Conservation (phyloP, 371 early-diverging fungal genomes). For the Circinella umbellata region DNA sequence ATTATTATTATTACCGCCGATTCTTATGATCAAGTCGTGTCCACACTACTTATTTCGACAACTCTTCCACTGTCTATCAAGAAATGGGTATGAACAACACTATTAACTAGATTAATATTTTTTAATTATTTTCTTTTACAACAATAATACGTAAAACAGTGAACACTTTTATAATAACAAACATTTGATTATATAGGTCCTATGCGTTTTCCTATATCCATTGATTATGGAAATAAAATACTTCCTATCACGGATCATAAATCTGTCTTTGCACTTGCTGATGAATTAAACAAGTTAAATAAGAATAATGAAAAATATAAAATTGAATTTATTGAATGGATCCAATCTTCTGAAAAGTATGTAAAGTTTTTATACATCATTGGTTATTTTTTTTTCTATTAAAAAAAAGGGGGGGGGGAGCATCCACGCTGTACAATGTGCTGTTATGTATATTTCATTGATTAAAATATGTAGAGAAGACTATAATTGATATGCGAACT, state of each 20-base stretch:
- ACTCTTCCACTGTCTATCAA: constrained; percentile 33
- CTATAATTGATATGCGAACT: too few relatives aligned
- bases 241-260: constrained; percentile 37
- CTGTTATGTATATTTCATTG: background rate
- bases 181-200: constrained; percentile 4
- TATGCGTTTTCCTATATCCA: constrained; percentile 33
- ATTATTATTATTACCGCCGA: background rate
- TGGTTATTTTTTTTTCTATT: too few relatives aligned
- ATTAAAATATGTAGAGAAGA: background rate
- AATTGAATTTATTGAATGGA: constrained; percentile 37
- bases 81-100: constrained; percentile 22
- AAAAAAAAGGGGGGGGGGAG: too few relatives aligned
- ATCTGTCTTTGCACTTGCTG: constrained; percentile 31
- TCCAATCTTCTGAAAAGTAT: constrained; percentile 31
- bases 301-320: constrained; percentile 23
- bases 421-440: too few relatives aligned
- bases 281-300: constrained; percentile 28
- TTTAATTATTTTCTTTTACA: too few relatives aligned
- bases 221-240: constrained; percentile 25
- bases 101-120: too few relatives aligned
- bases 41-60: constrained; percentile 35
- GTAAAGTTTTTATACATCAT: background rate
- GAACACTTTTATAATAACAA: too few relatives aligned
- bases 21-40: constrained; percentile 22
- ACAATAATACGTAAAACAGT: too few relatives aligned